Percentiles rank a stretch among this genome's conserved stretches.
Evolutionary conservation across 2,329 filamentous ascomycete species (phyloP).

Genomic region (Aspergillus ustus): DNA sequence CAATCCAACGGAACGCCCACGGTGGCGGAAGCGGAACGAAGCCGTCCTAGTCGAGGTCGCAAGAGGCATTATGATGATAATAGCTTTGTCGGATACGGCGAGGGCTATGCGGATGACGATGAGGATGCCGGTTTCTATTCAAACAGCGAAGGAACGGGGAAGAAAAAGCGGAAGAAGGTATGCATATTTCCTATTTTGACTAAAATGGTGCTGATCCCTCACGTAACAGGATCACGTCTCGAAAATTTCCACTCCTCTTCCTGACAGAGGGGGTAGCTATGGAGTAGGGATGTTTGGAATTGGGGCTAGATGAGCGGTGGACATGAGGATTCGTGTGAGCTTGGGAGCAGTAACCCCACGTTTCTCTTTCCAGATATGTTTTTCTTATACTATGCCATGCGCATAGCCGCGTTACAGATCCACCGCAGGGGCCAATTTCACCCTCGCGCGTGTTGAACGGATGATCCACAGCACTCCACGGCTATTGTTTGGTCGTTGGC

Average conservation of each 20-base stretch:
- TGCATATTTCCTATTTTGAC: conserved; percentile 14
- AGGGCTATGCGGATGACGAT: conserved; percentile 56
- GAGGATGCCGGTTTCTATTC: conserved; percentile 50
- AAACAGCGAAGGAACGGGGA: conserved; percentile 48
- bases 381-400: conserved; percentile 25
- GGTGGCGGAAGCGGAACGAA: conserved; percentile 39
- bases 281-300: conserved; percentile 52
- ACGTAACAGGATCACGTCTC: conserved; percentile 44
- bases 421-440: conserved; percentile 20
- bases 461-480: conserved; percentile 18
- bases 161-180: conserved; percentile 57
- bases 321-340: conserved; percentile 20
- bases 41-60: conserved; percentile 50
- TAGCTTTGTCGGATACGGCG: conserved; percentile 57
- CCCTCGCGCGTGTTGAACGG: conserved; percentile 12
- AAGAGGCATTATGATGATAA: conserved; percentile 57
- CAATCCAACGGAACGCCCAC: conserved; percentile 35
- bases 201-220: conserved; percentile 19
- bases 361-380: conserved; percentile 20
- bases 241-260: conserved; percentile 44
- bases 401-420: conserved; percentile 28
- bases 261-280: conserved; percentile 48
- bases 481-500: conserved; percentile 23
- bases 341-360: conserved; percentile 26
- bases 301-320: conserved; percentile 44